A percentile compares a stretch with the other conserved stretches of the same genome.
Conservation (phyloP, 2,329 filamentous ascomycete species). For the Sporothrix curviconia region DNA sequence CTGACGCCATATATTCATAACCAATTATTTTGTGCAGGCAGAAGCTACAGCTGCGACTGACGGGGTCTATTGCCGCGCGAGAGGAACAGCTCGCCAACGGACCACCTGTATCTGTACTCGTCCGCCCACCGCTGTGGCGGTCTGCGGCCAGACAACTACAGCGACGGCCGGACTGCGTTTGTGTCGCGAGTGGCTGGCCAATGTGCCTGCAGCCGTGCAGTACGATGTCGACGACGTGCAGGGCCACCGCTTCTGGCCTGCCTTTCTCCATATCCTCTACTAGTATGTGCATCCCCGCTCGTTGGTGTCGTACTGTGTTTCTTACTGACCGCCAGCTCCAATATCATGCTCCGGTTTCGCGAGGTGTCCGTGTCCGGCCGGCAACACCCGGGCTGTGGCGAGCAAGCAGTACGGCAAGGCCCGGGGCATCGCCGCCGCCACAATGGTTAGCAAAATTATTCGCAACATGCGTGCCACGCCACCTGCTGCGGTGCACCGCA, state of each 20-base stretch:
- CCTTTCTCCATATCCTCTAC: conserved; percentile 12
- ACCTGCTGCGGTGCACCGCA: conserved; percentile 14
- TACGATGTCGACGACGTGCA: conserved; percentile 14
- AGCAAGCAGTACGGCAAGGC: conserved; percentile 10
- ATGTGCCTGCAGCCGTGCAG: conserved; percentile 2
- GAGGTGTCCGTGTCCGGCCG: conserved; percentile 14
- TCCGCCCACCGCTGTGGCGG: not conserved
- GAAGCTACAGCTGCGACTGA: conserved; percentile 7
- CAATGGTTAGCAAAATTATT: conserved; percentile 17
- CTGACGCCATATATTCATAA: conserved; percentile 9
- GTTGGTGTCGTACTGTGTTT: too few relatives aligned
- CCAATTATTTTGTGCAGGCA: conserved; percentile 13
- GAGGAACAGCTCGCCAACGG: conserved; percentile 5
- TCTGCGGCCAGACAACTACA: conserved; percentile 1
- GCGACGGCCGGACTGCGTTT: conserved; percentile 9
- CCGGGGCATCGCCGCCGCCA: conserved; percentile 17
- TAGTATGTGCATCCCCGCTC: not conserved
- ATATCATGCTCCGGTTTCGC: conserved; percentile 18
- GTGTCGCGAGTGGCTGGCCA: not conserved
- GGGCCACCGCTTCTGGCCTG: conserved; percentile 14
- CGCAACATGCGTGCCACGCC: conserved; percentile 14
- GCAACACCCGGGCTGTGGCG: conserved; percentile 1
- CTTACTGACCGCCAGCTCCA: conserved; percentile 5
- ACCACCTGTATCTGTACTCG: too few relatives aligned
- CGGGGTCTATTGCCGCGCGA: conserved; percentile 1